Evolutionary conservation across 139 green algal genomes (phyloP).

Genomic region (Auxenochlorella pyrenoidosa): DNA sequence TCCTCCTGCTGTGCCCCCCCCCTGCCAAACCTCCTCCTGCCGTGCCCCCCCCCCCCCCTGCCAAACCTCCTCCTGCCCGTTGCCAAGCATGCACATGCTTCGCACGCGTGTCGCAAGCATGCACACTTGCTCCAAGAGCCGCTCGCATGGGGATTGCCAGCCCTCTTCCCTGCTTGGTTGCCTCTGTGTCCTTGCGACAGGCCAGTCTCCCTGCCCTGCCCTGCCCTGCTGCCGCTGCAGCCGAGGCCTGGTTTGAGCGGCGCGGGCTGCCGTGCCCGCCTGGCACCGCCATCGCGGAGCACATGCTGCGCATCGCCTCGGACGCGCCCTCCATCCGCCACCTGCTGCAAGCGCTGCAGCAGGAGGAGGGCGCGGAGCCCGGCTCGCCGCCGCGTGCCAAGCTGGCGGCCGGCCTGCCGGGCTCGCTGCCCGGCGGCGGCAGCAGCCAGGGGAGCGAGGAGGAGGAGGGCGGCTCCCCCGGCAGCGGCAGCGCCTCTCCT

Average conservation of each 20-base stretch:
- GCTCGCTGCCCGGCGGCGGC: neutral
- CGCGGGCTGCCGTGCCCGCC: constrained; percentile 53
- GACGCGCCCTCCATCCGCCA: constrained; percentile 8
- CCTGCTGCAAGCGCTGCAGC: neutral
- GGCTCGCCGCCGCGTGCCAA: neutral
- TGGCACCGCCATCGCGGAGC: constrained; percentile 55
- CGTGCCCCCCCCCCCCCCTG: too few species aligned
- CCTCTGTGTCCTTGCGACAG: too few species aligned
- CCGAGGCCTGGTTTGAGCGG: constrained; percentile 40
- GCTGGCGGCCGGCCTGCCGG: neutral
- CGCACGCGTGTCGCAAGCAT: too few species aligned
- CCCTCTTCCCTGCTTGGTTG: too few species aligned
- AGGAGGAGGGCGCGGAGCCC: neutral
- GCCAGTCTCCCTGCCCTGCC: too few species aligned
- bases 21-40: too few species aligned
- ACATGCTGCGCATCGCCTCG: constrained; percentile 54
- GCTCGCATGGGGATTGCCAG: too few species aligned
- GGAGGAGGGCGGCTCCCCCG: neutral
- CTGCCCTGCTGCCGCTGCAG: neutral
- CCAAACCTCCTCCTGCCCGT: too few species aligned
- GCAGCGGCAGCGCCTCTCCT: too few species aligned
- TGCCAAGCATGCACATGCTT: too few species aligned
- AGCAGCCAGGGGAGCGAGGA: neutral
- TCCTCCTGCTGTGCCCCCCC: neutral
- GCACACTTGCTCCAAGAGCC: too few species aligned